Percentiles rank a stretch among this genome's conserved stretches.
These are phyloP conservation scores for Nothophoma quercina DNA, from an alignment of 2,329 filamentous ascomycete genomes.

Conservation along the genomic window DNA sequence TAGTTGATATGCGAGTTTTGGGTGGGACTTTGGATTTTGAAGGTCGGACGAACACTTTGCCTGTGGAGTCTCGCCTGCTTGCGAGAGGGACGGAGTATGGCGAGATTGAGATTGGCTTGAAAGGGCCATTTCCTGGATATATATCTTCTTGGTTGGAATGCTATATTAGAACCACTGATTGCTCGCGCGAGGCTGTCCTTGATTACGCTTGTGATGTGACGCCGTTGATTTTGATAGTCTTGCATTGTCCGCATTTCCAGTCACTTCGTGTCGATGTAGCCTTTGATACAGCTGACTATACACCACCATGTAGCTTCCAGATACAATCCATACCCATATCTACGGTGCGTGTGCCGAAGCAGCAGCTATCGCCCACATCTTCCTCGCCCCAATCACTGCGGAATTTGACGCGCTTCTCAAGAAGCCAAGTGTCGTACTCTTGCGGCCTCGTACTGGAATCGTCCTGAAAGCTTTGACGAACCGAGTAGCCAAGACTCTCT, in stretches of 20 bases:
- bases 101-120: background rate
- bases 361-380: constrained; percentile 40
- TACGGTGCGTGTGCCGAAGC: constrained; percentile 40
- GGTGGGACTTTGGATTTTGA: background rate
- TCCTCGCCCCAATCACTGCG: constrained; percentile 20
- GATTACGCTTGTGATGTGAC: background rate
- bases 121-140: constrained; percentile 7
- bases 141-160: constrained; percentile 24
- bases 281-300: constrained; percentile 20
- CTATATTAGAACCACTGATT: constrained; percentile 34
- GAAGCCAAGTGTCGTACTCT: constrained; percentile 27
- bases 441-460: background rate
- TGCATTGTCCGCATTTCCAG: too few relatives aligned
- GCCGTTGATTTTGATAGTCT: background rate
- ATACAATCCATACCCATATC: constrained; percentile 31
- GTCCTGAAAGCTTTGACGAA: background rate
- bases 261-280: too few relatives aligned
- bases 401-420: constrained; percentile 25
- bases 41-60: constrained; percentile 1
- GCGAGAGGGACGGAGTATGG: constrained; percentile 7
- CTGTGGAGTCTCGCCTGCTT: background rate
- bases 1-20: background rate
- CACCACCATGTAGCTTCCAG: constrained; percentile 41
- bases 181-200: constrained; percentile 31
- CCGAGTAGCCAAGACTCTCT: background rate